Evolutionary conservation across 768 basidiomycete genomes (phyloP).

Genomic region (Termitomyces sp.): DNA sequence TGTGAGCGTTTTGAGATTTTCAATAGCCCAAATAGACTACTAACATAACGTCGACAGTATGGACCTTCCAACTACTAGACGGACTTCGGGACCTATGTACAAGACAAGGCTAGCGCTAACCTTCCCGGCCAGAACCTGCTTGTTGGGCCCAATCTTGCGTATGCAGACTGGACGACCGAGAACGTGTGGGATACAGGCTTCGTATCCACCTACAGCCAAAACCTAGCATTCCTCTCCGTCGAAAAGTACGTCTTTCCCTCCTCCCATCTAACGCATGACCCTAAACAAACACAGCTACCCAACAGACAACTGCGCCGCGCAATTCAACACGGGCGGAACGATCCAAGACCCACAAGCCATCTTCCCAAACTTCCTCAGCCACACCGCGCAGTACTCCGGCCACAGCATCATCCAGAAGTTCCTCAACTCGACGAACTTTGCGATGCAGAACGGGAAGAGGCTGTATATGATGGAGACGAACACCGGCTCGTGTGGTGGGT

Average conservation of each 20-base stretch:
- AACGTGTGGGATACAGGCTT: constrained; percentile 57
- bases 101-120: constrained; percentile 36
- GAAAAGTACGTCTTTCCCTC: constrained; percentile 45
- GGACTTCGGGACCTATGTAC: constrained; percentile 43
- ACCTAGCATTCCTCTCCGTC: constrained; percentile 48
- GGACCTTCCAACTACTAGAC: constrained; percentile 51
- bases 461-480: constrained; percentile 74
- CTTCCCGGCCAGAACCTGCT: constrained; percentile 43
- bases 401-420: constrained; percentile 50
- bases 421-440: constrained; percentile 45
- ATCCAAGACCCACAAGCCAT: constrained; percentile 41
- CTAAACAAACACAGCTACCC: constrained; percentile 44
- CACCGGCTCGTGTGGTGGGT: constrained; percentile 69
- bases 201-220: constrained; percentile 36
- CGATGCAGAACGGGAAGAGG: constrained; percentile 40
- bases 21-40: too few species aligned
- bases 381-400: constrained; percentile 40
- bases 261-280: constrained; percentile 24
- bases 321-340: constrained; percentile 40
- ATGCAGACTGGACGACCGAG: constrained; percentile 53
- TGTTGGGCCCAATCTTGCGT: constrained; percentile 54
- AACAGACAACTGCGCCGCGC: constrained; percentile 58
- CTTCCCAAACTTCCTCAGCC: constrained; percentile 65
- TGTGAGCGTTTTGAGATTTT: too few species aligned
- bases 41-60: too few species aligned